Evolutionary conservation across 176 grass and related monocot species (phyloP).

Genomic region (Triticum dicoccoides): DNA sequence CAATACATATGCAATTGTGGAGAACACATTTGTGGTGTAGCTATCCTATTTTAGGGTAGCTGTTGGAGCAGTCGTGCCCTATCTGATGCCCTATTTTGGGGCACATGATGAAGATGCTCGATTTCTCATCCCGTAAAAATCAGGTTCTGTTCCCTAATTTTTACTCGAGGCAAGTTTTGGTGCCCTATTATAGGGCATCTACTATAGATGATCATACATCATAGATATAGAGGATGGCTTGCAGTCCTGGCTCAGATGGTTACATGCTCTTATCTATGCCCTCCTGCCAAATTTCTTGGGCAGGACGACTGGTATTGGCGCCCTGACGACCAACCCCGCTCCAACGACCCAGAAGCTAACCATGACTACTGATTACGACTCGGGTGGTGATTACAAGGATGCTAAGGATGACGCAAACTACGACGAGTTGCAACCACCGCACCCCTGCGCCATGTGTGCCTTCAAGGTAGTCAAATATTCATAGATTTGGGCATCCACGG

Average conservation of each 20-base stretch:
- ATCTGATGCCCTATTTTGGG: no score
- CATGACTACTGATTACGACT: neutral
- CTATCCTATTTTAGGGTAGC: no score
- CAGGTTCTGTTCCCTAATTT: no score
- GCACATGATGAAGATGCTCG: no score
- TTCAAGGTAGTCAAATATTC: neutral
- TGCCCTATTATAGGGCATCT: no score
- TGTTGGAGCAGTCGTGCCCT: no score
- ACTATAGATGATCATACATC: neutral
- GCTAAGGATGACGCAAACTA: neutral
- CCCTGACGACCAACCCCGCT: neutral
- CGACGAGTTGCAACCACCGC: neutral
- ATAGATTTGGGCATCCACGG: neutral
- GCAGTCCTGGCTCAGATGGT: neutral
- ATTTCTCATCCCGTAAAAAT: no score
- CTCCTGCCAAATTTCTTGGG: neutral
- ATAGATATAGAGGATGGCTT: neutral
- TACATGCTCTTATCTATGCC: neutral
- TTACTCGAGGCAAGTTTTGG: no score
- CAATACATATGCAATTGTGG: no score
- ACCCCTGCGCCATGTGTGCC: neutral
- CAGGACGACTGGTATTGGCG: neutral
- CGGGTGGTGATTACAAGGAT: neutral
- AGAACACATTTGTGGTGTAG: no score
- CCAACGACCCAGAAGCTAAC: neutral